A percentile compares a stretch with the other conserved stretches of the same genome.
phyloP scores from a whole-genome alignment of 2,329 filamentous ascomycete genomes.

The Triangularia verruculosa region DNA sequence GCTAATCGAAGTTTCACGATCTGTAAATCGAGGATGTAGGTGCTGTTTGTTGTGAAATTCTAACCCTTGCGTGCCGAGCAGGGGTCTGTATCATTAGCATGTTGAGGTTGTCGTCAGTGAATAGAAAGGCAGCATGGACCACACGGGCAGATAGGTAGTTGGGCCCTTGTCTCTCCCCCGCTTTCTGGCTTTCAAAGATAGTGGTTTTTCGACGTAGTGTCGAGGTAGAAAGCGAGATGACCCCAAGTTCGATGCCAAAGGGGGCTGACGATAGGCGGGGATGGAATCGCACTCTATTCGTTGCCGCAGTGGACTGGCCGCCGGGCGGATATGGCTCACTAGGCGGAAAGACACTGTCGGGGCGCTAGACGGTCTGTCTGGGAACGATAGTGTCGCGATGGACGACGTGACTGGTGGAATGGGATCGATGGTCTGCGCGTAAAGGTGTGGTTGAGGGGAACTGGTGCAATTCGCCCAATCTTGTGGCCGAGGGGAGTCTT shows the following conservation, averaged over 20 bases:
- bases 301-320: background rate
- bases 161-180: background rate
- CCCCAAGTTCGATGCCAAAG: background rate
- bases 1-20: conserved; percentile 23
- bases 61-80: conserved; percentile 47
- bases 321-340: conserved; percentile 7
- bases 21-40: conserved; percentile 34
- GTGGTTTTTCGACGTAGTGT: background rate
- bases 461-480: conserved; percentile 36
- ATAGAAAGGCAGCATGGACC: conserved; percentile 20
- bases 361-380: conserved; percentile 20
- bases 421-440: conserved; percentile 35
- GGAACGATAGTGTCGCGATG: conserved; percentile 30
- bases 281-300: conserved; percentile 4
- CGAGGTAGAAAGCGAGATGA: background rate
- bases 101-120: conserved; percentile 31
- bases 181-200: background rate
- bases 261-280: background rate
- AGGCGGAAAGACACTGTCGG: conserved; percentile 6
- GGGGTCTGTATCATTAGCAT: conserved; percentile 55
- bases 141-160: conserved; percentile 12
- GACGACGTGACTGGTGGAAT: conserved; percentile 39
- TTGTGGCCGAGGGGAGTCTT: conserved; percentile 13
- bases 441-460: conserved; percentile 27
- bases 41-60: conserved; percentile 31